Evolutionary conservation across 352 stramenopile genomes (phyloP).

Genomic region (Phytophthora meadii): DNA sequence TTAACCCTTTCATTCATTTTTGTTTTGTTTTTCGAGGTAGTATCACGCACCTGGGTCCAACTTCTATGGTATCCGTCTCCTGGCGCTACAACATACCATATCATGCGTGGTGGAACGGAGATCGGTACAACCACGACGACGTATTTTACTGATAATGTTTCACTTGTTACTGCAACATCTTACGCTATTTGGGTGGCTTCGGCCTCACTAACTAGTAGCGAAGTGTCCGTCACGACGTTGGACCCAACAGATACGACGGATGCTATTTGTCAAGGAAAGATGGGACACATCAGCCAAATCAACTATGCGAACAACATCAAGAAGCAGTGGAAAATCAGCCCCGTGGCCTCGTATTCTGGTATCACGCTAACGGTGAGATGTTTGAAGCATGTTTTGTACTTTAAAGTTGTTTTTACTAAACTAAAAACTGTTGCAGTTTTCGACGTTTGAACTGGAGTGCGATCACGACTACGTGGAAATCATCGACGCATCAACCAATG

Average conservation of each 20-base stretch:
- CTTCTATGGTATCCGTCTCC: slow-evolving; percentile 56
- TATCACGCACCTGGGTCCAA: slow-evolving; percentile 38
- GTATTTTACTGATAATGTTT: slow-evolving; percentile 19
- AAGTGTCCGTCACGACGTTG: slow-evolving; percentile 25
- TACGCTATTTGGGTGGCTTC: slow-evolving; percentile 35
- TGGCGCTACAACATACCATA: slow-evolving; percentile 42
- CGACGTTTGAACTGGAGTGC: slow-evolving; percentile 67
- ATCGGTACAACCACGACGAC: slow-evolving; percentile 16
- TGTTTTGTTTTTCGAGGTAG: slow-evolving; percentile 17
- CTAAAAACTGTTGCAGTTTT: slow-evolving; percentile 19
- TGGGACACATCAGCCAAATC: slow-evolving; percentile 38
- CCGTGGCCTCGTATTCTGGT: slow-evolving; percentile 21
- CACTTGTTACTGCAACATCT: slow-evolving; percentile 3
- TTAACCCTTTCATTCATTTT: neutral
- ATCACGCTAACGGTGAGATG: slow-evolving; percentile 45
- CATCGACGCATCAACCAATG: slow-evolving; percentile 28
- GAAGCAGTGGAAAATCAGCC: slow-evolving; percentile 50
- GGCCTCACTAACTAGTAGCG: slow-evolving; percentile 8
- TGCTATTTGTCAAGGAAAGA: slow-evolving; percentile 27
- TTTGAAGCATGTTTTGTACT: neutral
- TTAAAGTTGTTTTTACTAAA: neutral
- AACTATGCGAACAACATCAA: slow-evolving; percentile 44
- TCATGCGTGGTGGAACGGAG: slow-evolving; percentile 40
- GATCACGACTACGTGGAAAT: slow-evolving; percentile 71
- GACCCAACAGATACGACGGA: slow-evolving; percentile 9